These are phyloP conservation scores for Spongispora temasekensis DNA, from an alignment of 1,284 basidiomycete species.

Conservation along the genomic window DNA sequence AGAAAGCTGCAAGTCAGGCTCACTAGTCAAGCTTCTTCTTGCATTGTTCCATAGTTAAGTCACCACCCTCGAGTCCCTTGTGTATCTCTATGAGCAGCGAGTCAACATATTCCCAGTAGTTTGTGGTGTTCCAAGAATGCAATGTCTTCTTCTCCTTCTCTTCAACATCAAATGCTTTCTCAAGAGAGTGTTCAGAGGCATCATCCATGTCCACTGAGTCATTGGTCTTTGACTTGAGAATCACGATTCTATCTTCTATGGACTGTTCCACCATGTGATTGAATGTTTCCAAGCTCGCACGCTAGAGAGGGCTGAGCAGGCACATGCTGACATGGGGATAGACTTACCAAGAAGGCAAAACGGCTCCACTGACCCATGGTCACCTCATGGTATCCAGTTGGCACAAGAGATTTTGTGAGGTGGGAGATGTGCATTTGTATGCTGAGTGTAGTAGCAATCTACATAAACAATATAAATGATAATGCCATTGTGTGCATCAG, in stretches of 20 bases:
- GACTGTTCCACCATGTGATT: not conserved
- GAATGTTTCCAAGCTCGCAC: not conserved
- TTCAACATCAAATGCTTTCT: not conserved
- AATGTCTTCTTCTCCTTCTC: not conserved
- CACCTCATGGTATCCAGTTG: not conserved
- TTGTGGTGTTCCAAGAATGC: not conserved
- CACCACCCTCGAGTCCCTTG: not conserved
- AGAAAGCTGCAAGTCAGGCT: not conserved
- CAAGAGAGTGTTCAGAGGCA: not conserved
- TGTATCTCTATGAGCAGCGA: not conserved
- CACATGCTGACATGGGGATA: not conserved
- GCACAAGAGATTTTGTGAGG: constrained; percentile 1
- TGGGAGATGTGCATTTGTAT: not conserved
- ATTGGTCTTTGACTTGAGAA: not conserved
- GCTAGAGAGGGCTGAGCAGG: not conserved
- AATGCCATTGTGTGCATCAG: not conserved
- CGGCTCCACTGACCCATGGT: constrained; percentile 4
- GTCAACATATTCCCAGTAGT: not conserved
- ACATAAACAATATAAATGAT: not conserved
- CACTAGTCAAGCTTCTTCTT: not conserved
- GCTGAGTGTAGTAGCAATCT: not conserved
- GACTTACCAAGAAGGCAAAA: constrained; percentile 10
- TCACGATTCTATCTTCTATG: not conserved
- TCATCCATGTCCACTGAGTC: not conserved
- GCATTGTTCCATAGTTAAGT: not conserved